These are phyloP conservation scores for Kwoniella heveanensis DNA, from an alignment of 768 basidiomycete genomes.

Conservation along the genomic window DNA sequence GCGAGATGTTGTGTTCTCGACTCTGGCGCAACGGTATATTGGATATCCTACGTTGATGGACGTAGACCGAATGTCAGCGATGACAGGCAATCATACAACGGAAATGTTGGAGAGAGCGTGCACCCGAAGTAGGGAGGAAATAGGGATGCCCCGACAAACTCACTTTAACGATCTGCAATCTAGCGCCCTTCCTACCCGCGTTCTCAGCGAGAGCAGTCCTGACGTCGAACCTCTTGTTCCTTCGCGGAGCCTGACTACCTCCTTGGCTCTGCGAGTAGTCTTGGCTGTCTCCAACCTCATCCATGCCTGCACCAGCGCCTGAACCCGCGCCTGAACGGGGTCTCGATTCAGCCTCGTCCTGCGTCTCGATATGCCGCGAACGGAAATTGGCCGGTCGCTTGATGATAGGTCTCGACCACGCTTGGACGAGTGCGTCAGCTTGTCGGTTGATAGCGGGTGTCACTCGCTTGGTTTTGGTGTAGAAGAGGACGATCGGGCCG, in stretches of 20 bases:
- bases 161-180: slow-evolving; percentile 36
- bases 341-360: slow-evolving; percentile 6
- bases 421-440: slow-evolving; percentile 76
- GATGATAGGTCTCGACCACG: slow-evolving; percentile 54
- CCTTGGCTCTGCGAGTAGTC: slow-evolving; percentile 3
- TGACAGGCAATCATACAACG: too few species aligned
- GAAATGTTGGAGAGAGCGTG: too few species aligned
- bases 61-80: too few species aligned
- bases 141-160: slow-evolving; percentile 6
- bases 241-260: slow-evolving; percentile 8
- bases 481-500: slow-evolving; percentile 88
- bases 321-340: slow-evolving; percentile 2
- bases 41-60: slow-evolving; percentile 31
- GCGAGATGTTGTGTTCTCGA: slow-evolving; percentile 33
- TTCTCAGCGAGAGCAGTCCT: slow-evolving; percentile 41
- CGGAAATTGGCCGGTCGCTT: slow-evolving; percentile 41
- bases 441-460: slow-evolving; percentile 76
- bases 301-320: slow-evolving; percentile 3
- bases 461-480: slow-evolving; percentile 91
- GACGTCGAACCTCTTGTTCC: slow-evolving; percentile 37
- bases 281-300: slow-evolving; percentile 11
- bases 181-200: slow-evolving; percentile 42
- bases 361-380: slow-evolving; percentile 22
- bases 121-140: too few species aligned
- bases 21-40: slow-evolving; percentile 47